Conservation (phyloP, 495 filamentous ascomycete genomes). For the Eremomyces bilateralis region DNA sequence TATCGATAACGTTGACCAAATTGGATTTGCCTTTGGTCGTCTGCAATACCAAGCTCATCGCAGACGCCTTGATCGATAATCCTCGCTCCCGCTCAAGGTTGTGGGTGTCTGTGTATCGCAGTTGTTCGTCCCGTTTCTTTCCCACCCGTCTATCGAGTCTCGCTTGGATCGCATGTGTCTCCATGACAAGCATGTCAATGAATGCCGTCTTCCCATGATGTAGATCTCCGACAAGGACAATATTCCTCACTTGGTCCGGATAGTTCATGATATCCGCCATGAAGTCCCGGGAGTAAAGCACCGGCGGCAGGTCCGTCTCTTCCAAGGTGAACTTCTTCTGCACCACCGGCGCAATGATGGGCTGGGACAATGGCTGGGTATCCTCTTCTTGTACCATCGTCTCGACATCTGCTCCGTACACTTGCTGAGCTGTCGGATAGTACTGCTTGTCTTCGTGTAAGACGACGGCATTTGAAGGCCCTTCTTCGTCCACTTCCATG, state of each 20-base stretch:
- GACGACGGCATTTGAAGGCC: slow-evolving; percentile 90
- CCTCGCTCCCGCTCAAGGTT: slow-evolving; percentile 73
- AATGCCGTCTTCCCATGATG: slow-evolving; percentile 97
- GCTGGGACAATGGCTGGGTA: slow-evolving; percentile 74
- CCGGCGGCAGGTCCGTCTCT: slow-evolving; percentile 74
- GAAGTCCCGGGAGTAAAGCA: slow-evolving; percentile 69
- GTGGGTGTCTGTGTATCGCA: slow-evolving; percentile 87
- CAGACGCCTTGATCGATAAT: slow-evolving; percentile 79
- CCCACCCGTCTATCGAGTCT: slow-evolving; percentile 58
- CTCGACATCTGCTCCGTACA: slow-evolving; percentile 87
- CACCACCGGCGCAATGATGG: slow-evolving; percentile 81
- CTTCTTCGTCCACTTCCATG: slow-evolving; percentile 87
- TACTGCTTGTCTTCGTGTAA: slow-evolving; percentile 99
- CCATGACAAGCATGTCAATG: slow-evolving; percentile 92
- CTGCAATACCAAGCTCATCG: slow-evolving; percentile 83
- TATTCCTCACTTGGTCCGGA: slow-evolving; percentile 79
- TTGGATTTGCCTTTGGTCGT: slow-evolving; percentile 87
- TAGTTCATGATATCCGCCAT: slow-evolving; percentile 95
- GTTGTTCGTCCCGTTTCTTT: slow-evolving; percentile 66
- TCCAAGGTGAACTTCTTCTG: slow-evolving; percentile 90
- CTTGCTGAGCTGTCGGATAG: slow-evolving; percentile 86
- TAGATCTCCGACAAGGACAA: slow-evolving; percentile 77
- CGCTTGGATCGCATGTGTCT: slow-evolving; percentile 74
- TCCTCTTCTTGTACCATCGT: slow-evolving; percentile 94
- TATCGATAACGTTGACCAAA: slow-evolving; percentile 85